Percentiles rank a stretch among this genome's conserved stretches.
Evolutionary conservation across 2,329 filamentous ascomycete genomes (phyloP).

Genomic region (Pochonia chlamydosporia): DNA sequence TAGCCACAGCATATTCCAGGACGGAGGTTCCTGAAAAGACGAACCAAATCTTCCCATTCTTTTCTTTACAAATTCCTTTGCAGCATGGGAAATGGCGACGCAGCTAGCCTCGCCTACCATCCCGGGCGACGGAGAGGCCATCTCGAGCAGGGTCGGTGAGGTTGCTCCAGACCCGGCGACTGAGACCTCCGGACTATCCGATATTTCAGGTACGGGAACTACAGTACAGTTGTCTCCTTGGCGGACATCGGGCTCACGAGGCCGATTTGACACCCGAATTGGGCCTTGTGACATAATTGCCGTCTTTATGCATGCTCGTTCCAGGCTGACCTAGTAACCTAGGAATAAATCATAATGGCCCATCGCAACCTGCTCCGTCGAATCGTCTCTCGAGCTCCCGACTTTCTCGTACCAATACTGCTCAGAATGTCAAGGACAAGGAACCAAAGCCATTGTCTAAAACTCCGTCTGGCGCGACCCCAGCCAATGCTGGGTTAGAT

Average conservation of each 20-base stretch:
- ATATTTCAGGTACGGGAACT: slow-evolving; percentile 23
- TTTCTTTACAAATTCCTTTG: not conserved
- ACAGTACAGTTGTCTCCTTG: not conserved
- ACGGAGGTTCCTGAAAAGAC: not conserved
- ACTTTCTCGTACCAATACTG: slow-evolving; percentile 56
- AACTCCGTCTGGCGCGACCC: slow-evolving; percentile 17
- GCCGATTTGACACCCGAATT: not conserved
- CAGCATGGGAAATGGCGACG: slow-evolving; percentile 32
- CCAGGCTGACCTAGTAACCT: slow-evolving; percentile 2
- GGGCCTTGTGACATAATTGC: not conserved
- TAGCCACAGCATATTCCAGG: not conserved
- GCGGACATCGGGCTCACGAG: not conserved
- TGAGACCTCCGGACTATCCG: slow-evolving; percentile 20
- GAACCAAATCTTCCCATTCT: too few relatives aligned
- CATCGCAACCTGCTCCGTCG: slow-evolving; percentile 9
- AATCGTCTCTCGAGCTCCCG: slow-evolving; percentile 16
- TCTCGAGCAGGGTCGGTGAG: slow-evolving; percentile 18
- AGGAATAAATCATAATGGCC: slow-evolving; percentile 7
- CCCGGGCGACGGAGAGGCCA: slow-evolving; percentile 21
- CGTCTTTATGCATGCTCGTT: not conserved
- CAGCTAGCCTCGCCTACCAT: slow-evolving; percentile 21
- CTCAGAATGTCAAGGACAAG: slow-evolving; percentile 31
- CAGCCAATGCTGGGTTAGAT: slow-evolving; percentile 25
- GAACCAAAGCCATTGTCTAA: slow-evolving; percentile 22
- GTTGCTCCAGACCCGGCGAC: slow-evolving; percentile 17